Base-by-base conservation (phyloP, 225 moss, liverwort and hornwort genomes). In the Pleurozium schreberi region DNA sequence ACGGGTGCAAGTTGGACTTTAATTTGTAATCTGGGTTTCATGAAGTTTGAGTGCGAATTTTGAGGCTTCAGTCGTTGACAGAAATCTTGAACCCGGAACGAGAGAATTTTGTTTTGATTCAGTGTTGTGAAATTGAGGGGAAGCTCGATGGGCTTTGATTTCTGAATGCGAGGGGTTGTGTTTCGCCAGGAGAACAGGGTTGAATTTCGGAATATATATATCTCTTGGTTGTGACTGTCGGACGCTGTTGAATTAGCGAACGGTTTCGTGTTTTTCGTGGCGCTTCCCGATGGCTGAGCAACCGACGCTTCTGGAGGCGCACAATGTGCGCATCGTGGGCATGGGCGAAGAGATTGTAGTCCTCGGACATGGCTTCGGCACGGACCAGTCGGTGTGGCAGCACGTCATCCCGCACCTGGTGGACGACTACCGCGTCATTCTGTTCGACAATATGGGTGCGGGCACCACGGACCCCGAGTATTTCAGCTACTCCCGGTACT, bases 381-480 rank as follows among this genome's bases (percentile, higher is more conserved):
- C 98, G 10, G 98, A 97, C 87, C 96, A 96, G 87, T 95, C 97
- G 47, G 98, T 98, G 63, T 98, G 98, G 97, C 95, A 98, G 90
- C 97, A 98, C 85, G 75, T 93, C 52, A 60, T 96, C 47, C 95
- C 97, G 53, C 93, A 98, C 87, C 88, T 97, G 36, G 74, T 93
- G 49, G 95, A 96, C 87, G 92, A 97, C 55, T 96, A 96, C 89
- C 92, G 93, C 73, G 92, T 98, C 40, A 89, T 98, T 59, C 90
- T 98, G 34, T 97, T 95, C 75, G 98, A 98, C 66, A 96, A 89
- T 49, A 98, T 98, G 97, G 96, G 97, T 47, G 96, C 98, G 71
- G 98, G 98, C 21, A 97, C 97, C 14, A 98, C 98, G 13, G 95
- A 98, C 90, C 98, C 98, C 5, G 98, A 95, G 38, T 95, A 95